phyloP scores from a whole-genome alignment of 108 stramenopile species.

The Chaetoceros tenuissimus region DNA sequence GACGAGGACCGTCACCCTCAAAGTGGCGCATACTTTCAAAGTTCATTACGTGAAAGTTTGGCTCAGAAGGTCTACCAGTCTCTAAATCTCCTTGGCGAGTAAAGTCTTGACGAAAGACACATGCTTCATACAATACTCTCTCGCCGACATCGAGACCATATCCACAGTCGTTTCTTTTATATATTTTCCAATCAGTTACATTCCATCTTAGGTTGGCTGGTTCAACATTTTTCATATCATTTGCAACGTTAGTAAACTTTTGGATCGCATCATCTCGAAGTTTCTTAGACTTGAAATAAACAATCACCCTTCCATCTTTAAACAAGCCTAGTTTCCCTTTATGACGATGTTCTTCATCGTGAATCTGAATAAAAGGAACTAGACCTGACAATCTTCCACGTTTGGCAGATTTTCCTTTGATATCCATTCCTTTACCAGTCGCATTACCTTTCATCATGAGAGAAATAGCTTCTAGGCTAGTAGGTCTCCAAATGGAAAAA shows the following conservation, averaged over 20 bases:
- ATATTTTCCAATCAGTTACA: constrained; percentile 27
- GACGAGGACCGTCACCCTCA: constrained; percentile 26
- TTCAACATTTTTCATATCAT: constrained; percentile 14
- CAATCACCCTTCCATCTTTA: constrained; percentile 28
- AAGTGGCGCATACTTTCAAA: constrained; percentile 28
- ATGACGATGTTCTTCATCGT: constrained; percentile 40
- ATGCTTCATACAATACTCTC: constrained; percentile 60
- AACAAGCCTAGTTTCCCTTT: constrained; percentile 35
- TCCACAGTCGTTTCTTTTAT: constrained; percentile 38
- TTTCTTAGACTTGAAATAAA: constrained; percentile 41
- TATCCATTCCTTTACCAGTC: constrained; percentile 41
- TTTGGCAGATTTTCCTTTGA: no score
- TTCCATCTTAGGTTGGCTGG: constrained; percentile 17
- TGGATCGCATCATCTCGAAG: constrained; percentile 32
- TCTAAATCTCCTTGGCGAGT: constrained; percentile 29
- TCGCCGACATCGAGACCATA: constrained; percentile 51
- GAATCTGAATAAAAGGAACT: constrained; percentile 51
- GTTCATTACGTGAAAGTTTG: constrained; percentile 64
- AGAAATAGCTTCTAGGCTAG: constrained; percentile 23
- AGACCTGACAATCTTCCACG: constrained; percentile 44
- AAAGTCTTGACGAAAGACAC: constrained; percentile 41
- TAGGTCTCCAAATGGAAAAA: no score
- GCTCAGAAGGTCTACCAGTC: constrained; percentile 51
- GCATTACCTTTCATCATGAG: constrained; percentile 37
- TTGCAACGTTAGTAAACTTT: constrained; percentile 17